Percentiles rank a stretch among this genome's conserved stretches.
Evolutionary conservation across 1,139 yeast species (phyloP).

Genomic region (Torulaspora pretoriensis): DNA sequence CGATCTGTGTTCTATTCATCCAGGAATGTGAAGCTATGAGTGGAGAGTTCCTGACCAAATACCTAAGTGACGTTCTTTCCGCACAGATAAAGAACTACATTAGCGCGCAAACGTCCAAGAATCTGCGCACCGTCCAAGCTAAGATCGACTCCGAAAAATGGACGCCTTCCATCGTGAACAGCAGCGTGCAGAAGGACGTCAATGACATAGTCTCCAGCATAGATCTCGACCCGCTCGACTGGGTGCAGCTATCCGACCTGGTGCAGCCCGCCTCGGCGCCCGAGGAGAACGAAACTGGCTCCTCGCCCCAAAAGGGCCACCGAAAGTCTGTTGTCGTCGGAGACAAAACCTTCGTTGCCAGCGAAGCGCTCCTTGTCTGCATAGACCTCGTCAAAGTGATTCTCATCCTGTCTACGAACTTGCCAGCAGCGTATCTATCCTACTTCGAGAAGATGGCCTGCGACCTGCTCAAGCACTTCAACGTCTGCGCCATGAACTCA

Average conservation of each 20-base stretch:
- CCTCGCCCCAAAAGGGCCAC: conserved; percentile 29
- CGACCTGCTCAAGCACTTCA: conserved; percentile 35
- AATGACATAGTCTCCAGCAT: conserved; percentile 55
- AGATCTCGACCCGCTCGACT: conserved; percentile 45
- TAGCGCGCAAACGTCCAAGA: conserved; percentile 52
- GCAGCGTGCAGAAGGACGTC: conserved; percentile 47
- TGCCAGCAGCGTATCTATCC: conserved; percentile 32
- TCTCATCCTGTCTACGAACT: conserved; percentile 33
- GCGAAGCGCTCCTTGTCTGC: conserved; percentile 35
- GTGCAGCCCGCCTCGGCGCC: conserved; percentile 2
- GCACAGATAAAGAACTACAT: conserved; percentile 62
- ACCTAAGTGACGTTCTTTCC: conserved; percentile 62
- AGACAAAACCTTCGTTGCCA: conserved; percentile 42
- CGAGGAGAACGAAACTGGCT: conserved; percentile 7
- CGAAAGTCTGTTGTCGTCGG: conserved; percentile 42
- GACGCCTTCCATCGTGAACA: conserved; percentile 62
- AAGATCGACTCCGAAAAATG: conserved; percentile 69
- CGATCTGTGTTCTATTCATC: conserved; percentile 64
- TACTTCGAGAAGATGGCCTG: conserved; percentile 33
- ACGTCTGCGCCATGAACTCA: conserved; percentile 31
- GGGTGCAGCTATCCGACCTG: conserved; percentile 46
- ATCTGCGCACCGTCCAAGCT: conserved; percentile 42
- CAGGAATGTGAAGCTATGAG: conserved; percentile 82
- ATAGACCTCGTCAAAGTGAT: conserved; percentile 33
- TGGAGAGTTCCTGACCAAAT: conserved; percentile 62